These are phyloP conservation scores for Hypoxylon lenormandii DNA, from an alignment of 495 filamentous ascomycete species.

Conservation along the genomic window DNA sequence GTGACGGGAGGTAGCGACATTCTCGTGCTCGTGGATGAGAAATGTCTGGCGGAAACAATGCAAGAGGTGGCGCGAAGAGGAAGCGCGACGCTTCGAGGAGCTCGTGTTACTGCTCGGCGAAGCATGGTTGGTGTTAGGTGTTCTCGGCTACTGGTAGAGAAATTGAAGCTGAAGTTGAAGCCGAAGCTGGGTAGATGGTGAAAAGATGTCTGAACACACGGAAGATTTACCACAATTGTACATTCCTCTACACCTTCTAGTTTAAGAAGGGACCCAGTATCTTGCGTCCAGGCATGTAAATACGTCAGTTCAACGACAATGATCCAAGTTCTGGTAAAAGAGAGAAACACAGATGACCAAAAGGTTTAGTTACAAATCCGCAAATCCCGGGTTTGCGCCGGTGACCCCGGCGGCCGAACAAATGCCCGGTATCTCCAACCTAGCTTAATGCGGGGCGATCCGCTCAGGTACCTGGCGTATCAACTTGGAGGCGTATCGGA, in stretches of 20 bases:
- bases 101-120: slow-evolving; percentile 50
- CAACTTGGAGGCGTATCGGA: neutral
- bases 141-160: neutral
- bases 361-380: neutral
- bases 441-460: slow-evolving; percentile 9
- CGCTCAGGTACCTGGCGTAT: neutral
- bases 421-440: slow-evolving; percentile 26
- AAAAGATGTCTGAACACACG: too few relatives aligned
- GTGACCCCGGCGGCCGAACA: slow-evolving; percentile 30
- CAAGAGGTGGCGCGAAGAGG: slow-evolving; percentile 31
- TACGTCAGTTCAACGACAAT: too few relatives aligned
- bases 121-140: slow-evolving; percentile 46
- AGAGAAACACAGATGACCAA: too few relatives aligned
- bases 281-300: too few relatives aligned
- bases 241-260: too few relatives aligned
- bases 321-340: too few relatives aligned
- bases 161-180: too few relatives aligned
- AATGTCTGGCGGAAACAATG: slow-evolving; percentile 22
- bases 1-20: slow-evolving; percentile 53
- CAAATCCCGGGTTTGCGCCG: slow-evolving; percentile 14
- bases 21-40: slow-evolving; percentile 47
- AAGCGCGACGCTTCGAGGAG: slow-evolving; percentile 49
- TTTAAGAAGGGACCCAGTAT: too few relatives aligned
- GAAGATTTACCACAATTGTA: too few relatives aligned
- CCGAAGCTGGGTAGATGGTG: too few relatives aligned